Percentiles rank a stretch among this genome's conserved stretches.
phyloP scores from a whole-genome alignment of 805 yeast species.

The Brettanomyces bruxellensis region DNA sequence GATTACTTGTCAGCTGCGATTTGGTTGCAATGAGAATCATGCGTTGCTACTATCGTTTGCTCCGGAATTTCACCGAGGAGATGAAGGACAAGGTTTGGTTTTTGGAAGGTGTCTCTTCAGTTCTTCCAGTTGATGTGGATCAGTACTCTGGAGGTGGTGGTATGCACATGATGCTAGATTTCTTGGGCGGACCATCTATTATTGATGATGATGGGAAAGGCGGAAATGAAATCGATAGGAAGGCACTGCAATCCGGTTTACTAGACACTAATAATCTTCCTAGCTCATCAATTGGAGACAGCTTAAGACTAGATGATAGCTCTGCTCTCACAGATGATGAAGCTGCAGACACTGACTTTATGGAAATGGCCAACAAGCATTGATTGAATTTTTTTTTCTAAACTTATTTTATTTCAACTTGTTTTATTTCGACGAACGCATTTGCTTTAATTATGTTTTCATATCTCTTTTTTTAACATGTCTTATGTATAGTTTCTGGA shows the following conservation, averaged over 20 bases:
- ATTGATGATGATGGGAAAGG: conserved; percentile 21
- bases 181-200: conserved; percentile 57
- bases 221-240: conserved; percentile 36
- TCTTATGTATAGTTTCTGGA: background rate
- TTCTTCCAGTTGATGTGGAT: conserved; percentile 86
- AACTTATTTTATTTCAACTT: conserved; percentile 2
- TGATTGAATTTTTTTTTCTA: background rate
- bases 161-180: conserved; percentile 86
- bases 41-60: conserved; percentile 76
- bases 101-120: conserved; percentile 82
- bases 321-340: conserved; percentile 41
- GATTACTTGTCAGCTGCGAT: conserved; percentile 77
- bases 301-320: conserved; percentile 42
- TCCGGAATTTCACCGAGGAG: conserved; percentile 74
- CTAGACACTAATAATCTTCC: conserved; percentile 49
- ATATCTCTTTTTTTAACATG: background rate
- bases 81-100: conserved; percentile 92
- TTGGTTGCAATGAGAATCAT: conserved; percentile 82
- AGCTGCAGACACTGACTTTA: conserved; percentile 15
- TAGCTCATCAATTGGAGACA: conserved; percentile 36
- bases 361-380: conserved; percentile 10
- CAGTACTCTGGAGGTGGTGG: conserved; percentile 88
- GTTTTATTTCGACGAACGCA: background rate
- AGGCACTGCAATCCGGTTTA: conserved; percentile 35
- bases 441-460: background rate